Percentiles rank a stretch among this genome's conserved stretches.
Evolutionary conservation across 352 stramenopile species (phyloP).

Genomic region (Elongisporangium prolatum): DNA sequence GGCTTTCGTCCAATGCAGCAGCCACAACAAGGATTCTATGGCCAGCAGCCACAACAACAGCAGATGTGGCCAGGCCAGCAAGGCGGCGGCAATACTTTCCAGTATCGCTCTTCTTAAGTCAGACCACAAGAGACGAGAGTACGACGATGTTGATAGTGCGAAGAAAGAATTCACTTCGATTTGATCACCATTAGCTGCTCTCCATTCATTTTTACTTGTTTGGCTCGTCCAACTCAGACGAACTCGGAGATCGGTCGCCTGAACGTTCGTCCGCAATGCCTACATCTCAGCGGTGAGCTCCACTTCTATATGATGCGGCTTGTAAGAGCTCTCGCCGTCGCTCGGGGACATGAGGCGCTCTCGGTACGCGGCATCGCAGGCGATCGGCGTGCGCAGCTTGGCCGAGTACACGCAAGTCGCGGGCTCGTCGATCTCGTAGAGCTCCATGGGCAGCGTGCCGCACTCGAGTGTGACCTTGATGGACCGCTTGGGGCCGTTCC

Average conservation of each 20-base stretch:
- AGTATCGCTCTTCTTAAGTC: background rate
- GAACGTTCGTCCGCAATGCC: background rate
- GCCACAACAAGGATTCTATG: constrained; percentile 18
- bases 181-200: background rate
- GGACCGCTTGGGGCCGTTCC: constrained; percentile 83
- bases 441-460: constrained; percentile 45
- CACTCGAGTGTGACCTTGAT: constrained; percentile 75
- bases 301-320: constrained; percentile 61
- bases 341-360: constrained; percentile 29
- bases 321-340: constrained; percentile 12
- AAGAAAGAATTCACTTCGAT: too few relatives aligned
- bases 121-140: too few relatives aligned
- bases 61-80: constrained; percentile 21
- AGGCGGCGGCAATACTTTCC: background rate
- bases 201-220: background rate
- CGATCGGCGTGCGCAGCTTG: constrained; percentile 73
- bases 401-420: constrained; percentile 84
- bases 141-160: too few relatives aligned
- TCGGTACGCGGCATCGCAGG: constrained; percentile 41
- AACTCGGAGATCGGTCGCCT: too few relatives aligned
- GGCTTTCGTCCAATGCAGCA: constrained; percentile 8
- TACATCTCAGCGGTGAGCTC: constrained; percentile 49
- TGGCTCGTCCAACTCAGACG: too few relatives aligned
- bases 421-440: constrained; percentile 78
- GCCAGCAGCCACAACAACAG: constrained; percentile 16